Base-by-base conservation (phyloP, 1,284 basidiomycete species). In the Amylostereum areolatum region DNA sequence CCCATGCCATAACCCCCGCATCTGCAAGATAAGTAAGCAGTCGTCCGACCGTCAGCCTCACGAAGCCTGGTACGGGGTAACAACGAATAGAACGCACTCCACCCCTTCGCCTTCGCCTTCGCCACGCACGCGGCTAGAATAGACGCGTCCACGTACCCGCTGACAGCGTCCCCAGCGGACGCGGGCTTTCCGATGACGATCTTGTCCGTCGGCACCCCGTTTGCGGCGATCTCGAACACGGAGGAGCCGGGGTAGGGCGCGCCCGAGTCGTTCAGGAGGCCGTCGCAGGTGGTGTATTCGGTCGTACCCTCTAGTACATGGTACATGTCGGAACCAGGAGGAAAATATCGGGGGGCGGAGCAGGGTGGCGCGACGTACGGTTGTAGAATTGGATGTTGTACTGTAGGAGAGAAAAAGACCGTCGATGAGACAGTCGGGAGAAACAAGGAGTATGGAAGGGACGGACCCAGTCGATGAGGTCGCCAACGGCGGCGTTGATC, bases 181-280 rank as follows among this genome's bases (percentile, higher is more conserved):
- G 70, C 82, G 0, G 83, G 83, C 64, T 86, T 86, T 3, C 84
- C 84, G 49, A 86, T 80, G 47, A 80, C 74, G 35, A 75, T 58
- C 63, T 76, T 75, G 60, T 69, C 61, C 36, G 80, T 59, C 2
- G 70, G 59, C 4, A 85, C 72, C 34, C 80, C 80, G 43, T 67
- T 74, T 3, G 71, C 70, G 8, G 75, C 70, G 55, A 86, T 85
- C 62, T 86, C 72, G 69, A 85, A 85, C n/a, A 85, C 48, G 0
- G 69, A 61, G 0, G 69, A 67, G 49, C 71, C 42, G 5, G 81
- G 81, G 71, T 73, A 83, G 18, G 67, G 66, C 55, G 62, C 67
- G 27, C 74, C 75, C 2, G 80, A 79, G 11, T 68, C 63, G 45
- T 70, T 78, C 45, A 85, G 71, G 43, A 85, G 74, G 36, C 67